Percentiles rank a stretch among this genome's conserved stretches.
Evolutionary conservation across 2,329 filamentous ascomycete species (phyloP).

Genomic region (Apiospora aurea): DNA sequence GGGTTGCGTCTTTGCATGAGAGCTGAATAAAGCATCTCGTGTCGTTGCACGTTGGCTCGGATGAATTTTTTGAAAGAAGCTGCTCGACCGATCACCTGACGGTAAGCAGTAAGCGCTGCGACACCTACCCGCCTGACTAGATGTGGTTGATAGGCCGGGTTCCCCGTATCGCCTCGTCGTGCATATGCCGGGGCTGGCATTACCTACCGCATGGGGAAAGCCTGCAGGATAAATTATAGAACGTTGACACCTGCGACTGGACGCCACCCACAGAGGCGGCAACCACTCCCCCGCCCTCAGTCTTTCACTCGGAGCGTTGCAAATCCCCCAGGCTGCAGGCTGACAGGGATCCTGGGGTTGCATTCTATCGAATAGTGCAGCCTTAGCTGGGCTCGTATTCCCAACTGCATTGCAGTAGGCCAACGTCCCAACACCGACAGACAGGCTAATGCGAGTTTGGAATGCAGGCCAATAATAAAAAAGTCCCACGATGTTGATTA

Average conservation of each 20-base stretch:
- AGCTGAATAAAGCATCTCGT: background rate
- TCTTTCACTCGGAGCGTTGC: background rate
- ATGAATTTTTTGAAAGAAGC: background rate
- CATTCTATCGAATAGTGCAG: constrained; percentile 3
- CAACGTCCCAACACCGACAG: background rate
- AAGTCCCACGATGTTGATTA: background rate
- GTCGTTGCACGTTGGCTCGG: background rate
- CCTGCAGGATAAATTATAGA: constrained; percentile 6
- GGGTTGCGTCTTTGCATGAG: background rate
- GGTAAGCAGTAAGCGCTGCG: background rate
- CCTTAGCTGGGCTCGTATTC: constrained; percentile 13
- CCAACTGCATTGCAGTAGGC: background rate
- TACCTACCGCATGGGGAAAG: background rate
- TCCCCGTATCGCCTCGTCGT: background rate
- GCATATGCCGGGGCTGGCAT: background rate
- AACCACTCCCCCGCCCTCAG: background rate
- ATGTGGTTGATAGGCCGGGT: background rate
- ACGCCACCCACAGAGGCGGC: background rate
- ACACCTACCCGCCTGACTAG: background rate
- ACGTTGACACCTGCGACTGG: background rate
- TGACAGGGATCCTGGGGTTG: background rate
- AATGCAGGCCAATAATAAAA: background rate
- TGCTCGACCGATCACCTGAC: background rate
- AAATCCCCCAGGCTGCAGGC: background rate
- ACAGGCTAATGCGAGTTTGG: background rate